Percentiles rank a stretch among this genome's conserved stretches.
phyloP scores from a whole-genome alignment of 2,329 filamentous ascomycete genomes.

The Sclerotinia spermophila region DNA sequence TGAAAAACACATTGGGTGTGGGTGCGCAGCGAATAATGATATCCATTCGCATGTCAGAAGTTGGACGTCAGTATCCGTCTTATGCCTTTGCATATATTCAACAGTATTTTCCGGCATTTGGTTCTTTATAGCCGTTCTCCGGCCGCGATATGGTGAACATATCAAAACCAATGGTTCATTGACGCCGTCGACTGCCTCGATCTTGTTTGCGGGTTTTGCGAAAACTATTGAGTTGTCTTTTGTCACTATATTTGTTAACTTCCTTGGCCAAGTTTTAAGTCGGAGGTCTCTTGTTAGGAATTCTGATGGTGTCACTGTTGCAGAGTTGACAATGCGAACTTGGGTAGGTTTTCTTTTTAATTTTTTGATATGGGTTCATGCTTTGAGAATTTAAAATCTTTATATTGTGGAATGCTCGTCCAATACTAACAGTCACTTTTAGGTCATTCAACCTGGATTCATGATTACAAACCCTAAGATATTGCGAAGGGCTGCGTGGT shows the following conservation, averaged over 20 bases:
- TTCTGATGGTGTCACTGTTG: conserved; percentile 64
- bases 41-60: conserved; percentile 28
- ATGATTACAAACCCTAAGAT: conserved; percentile 67
- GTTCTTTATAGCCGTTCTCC: conserved; percentile 57
- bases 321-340: conserved; percentile 72
- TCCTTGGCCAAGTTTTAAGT: conserved; percentile 72
- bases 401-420: conserved; percentile 38
- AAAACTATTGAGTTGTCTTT: conserved; percentile 77
- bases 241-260: conserved; percentile 71
- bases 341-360: conserved; percentile 46
- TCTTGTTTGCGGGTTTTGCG: conserved; percentile 65
- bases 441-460: conserved; percentile 67
- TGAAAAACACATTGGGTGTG: conserved; percentile 21
- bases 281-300: conserved; percentile 60
- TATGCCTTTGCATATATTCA: conserved; percentile 56
- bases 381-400: not conserved
- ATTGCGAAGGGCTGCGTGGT: conserved; percentile 59
- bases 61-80: conserved; percentile 50
- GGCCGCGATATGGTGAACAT: conserved; percentile 57
- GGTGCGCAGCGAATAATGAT: conserved; percentile 27
- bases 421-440: conserved; percentile 61
- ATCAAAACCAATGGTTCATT: conserved; percentile 54
- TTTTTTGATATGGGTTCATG: not conserved
- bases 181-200: conserved; percentile 59
- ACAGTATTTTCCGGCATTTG: conserved; percentile 64